A percentile compares a stretch with the other conserved stretches of the same genome.
Evolutionary conservation across 2,329 filamentous ascomycete genomes (phyloP).

Genomic region (Cladorrhinum sp.): DNA sequence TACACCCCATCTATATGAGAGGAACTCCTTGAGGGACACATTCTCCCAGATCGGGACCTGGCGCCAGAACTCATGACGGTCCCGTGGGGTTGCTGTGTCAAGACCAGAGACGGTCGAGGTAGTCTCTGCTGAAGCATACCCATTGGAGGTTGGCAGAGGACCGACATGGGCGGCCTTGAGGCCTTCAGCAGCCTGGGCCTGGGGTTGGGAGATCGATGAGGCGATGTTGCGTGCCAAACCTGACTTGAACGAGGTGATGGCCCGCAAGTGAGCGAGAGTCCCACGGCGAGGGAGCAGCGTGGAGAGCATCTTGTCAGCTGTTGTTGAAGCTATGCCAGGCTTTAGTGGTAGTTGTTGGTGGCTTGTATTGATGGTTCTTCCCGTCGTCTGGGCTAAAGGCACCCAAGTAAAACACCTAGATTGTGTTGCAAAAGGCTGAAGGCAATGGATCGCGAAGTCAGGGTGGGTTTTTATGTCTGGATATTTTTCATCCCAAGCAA

Average conservation of each 20-base stretch:
- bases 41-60: slow-evolving; percentile 48
- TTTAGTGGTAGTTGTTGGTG: neutral
- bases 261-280: slow-evolving; percentile 5
- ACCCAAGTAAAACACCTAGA: neutral
- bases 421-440: neutral
- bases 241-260: neutral
- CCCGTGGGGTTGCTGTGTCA: neutral
- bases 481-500: neutral
- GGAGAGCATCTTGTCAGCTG: slow-evolving; percentile 18
- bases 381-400: neutral
- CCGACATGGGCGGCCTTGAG: neutral
- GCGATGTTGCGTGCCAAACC: slow-evolving; percentile 16
- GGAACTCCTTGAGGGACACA: slow-evolving; percentile 46
- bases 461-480: neutral
- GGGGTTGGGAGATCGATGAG: slow-evolving; percentile 17
- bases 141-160: slow-evolving; percentile 8
- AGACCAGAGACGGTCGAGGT: slow-evolving; percentile 1
- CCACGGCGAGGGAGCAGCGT: neutral
- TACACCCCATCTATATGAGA: slow-evolving; percentile 55
- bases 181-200: slow-evolving; percentile 20
- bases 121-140: neutral
- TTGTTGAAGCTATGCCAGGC: neutral
- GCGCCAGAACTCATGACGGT: slow-evolving; percentile 47
- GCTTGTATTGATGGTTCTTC: neutral
- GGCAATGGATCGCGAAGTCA: neutral